Percentiles rank a stretch among this genome's conserved stretches.
Evolutionary conservation across 2,329 filamentous ascomycete genomes (phyloP).

Genomic region (Colletotrichum plurivorum): DNA sequence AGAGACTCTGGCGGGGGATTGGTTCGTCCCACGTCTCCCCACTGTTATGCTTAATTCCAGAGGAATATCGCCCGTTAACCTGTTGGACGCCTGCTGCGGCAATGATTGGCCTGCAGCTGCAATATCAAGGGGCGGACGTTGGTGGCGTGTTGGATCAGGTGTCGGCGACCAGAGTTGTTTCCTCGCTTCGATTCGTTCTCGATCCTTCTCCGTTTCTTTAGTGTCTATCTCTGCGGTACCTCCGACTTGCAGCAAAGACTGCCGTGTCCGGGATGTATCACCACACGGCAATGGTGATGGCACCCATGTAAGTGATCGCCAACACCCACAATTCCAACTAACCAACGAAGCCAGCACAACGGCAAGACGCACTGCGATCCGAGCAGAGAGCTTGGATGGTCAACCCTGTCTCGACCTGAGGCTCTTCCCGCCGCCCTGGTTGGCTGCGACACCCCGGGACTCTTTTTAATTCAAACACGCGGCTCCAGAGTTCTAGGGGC

Average conservation of each 20-base stretch:
- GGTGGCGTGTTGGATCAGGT: background rate
- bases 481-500: conserved; percentile 12
- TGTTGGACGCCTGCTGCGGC: background rate
- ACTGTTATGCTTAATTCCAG: conserved; percentile 28
- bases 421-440: conserved; percentile 19
- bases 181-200: conserved; percentile 32
- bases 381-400: background rate
- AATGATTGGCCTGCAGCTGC: background rate
- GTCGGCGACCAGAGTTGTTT: conserved; percentile 14
- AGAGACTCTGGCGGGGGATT: conserved; percentile 17
- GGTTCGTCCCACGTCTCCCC: conserved; percentile 17
- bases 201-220: background rate
- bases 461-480: conserved; percentile 37
- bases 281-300: background rate
- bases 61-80: background rate
- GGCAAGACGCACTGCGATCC: background rate
- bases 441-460: conserved; percentile 22
- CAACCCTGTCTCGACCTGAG: conserved; percentile 21
- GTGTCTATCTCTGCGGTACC: background rate
- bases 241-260: conserved; percentile 23
- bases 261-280: conserved; percentile 25
- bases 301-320: background rate
- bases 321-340: background rate
- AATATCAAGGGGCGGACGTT: conserved; percentile 1
- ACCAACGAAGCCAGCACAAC: background rate